phyloP scores from a whole-genome alignment of 441 rosid species.

The Adansonia madagascariensis region DNA sequence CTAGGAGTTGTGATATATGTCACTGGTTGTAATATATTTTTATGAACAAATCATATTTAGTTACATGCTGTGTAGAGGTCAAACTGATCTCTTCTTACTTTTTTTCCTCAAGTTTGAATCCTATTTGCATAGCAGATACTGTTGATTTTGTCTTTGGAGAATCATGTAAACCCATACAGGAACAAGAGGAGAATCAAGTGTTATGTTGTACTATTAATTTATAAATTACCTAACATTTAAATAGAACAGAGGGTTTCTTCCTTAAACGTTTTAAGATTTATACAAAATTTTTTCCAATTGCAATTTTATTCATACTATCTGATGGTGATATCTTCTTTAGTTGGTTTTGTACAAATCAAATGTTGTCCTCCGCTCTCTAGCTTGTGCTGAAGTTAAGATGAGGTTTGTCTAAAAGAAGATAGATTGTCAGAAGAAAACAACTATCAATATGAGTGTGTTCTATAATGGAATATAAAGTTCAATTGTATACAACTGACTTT shows the following conservation, averaged over 20 bases:
- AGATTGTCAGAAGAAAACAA: not conserved
- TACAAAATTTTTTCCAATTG: not conserved
- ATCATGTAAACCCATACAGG: not conserved
- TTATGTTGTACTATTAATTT: not conserved
- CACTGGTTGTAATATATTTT: not conserved
- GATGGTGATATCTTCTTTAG: not conserved
- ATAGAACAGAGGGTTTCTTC: not conserved
- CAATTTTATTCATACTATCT: not conserved
- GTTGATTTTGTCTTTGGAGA: not conserved
- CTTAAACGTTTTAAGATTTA: not conserved
- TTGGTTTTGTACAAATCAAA: constrained; percentile 5
- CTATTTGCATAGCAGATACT: not conserved
- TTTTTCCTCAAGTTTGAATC: not conserved
- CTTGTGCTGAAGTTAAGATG: constrained; percentile 15
- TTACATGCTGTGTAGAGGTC: not conserved
- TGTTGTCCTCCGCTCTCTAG: not conserved
- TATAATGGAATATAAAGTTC: constrained; percentile 10
- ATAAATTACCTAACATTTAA: not conserved
- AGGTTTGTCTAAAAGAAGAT: constrained; percentile 2
- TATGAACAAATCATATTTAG: not conserved
- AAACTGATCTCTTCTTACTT: not conserved
- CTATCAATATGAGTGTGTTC: not conserved
- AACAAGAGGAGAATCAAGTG: not conserved
- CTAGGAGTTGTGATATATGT: constrained; percentile 1
- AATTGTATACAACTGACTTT: not conserved